phyloP scores from a whole-genome alignment of 2,329 filamentous ascomycete species.

The Colletotrichum scovillei region DNA sequence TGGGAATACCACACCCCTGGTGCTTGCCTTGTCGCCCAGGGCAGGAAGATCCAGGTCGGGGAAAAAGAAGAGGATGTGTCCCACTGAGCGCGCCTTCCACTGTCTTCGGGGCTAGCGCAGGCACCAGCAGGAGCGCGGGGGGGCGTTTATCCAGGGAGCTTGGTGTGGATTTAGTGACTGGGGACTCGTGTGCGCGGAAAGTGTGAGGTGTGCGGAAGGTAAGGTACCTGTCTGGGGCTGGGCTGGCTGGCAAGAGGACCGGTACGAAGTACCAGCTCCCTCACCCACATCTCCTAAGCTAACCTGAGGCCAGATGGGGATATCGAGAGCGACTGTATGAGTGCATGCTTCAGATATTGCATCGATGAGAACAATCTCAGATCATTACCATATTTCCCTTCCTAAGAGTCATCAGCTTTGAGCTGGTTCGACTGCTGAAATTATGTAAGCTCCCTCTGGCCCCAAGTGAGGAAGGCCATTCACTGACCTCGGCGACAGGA shows the following conservation, averaged over 20 bases:
- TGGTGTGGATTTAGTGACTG: constrained; percentile 18
- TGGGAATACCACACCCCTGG: neutral
- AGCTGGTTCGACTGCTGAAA: constrained; percentile 8
- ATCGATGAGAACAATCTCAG: constrained; percentile 5
- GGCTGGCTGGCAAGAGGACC: neutral
- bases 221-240: neutral
- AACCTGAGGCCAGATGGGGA: constrained; percentile 23
- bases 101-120: constrained; percentile 21
- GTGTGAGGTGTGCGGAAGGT: neutral
- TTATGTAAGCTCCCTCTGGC: constrained; percentile 6
- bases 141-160: neutral
- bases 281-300: neutral
- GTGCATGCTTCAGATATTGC: neutral
- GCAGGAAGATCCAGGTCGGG: neutral
- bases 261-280: neutral
- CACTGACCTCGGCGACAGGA: constrained; percentile 65
- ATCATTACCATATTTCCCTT: neutral
- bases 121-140: constrained; percentile 2
- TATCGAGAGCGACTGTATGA: constrained; percentile 2
- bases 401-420: constrained; percentile 1
- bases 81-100: neutral
- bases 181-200: neutral
- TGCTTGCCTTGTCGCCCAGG: constrained; percentile 2
- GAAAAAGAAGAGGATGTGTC: neutral
- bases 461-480: neutral